Evolutionary conservation across 163 green algal genomes (phyloP).

Genomic region (Picocystis sp.): DNA sequence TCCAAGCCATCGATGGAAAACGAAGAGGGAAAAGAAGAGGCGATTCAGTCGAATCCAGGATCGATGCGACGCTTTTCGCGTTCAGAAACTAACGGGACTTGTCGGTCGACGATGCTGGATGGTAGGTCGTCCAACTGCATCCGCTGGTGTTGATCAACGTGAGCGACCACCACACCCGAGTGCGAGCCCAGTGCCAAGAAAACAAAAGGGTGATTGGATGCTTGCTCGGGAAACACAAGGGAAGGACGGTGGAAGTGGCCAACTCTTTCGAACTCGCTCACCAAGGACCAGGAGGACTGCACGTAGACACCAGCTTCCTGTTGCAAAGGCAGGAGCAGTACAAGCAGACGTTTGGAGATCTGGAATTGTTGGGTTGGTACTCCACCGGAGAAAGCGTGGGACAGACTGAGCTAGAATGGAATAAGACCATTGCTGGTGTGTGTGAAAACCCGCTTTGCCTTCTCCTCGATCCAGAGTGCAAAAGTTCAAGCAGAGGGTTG

Average conservation of each 20-base stretch:
- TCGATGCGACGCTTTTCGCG: too few species aligned
- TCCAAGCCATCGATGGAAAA: too few species aligned
- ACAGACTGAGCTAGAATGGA: too few species aligned
- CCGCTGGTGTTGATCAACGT: conserved; percentile 81
- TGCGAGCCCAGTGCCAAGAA: conserved; percentile 29
- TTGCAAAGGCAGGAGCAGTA: conserved; percentile 71
- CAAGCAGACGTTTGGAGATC: conserved; percentile 61
- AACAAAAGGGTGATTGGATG: conserved; percentile 44
- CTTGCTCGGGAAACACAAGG: conserved; percentile 59
- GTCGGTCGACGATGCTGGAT: too few species aligned
- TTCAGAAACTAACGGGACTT: too few species aligned
- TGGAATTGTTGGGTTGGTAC: conserved; percentile 87
- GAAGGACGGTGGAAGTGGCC: conserved; percentile 54
- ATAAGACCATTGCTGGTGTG: too few species aligned
- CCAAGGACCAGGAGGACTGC: conserved; percentile 7
- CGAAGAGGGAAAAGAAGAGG: too few species aligned
- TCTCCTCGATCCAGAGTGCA: too few species aligned
- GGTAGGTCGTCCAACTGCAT: too few species aligned
- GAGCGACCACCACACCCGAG: conserved; percentile 64
- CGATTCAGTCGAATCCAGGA: too few species aligned
- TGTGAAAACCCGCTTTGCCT: too few species aligned
- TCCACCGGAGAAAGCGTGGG: conserved; percentile 23
- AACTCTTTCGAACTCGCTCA: conserved; percentile 70
- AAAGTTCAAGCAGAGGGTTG: too few species aligned
- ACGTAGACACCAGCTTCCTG: conserved; percentile 43